Evolutionary conservation across 148 eudicot genomes (phyloP), one percentile per base, ranked within the genome.

Genomic region (Hydrangea macrophylla): DNA sequence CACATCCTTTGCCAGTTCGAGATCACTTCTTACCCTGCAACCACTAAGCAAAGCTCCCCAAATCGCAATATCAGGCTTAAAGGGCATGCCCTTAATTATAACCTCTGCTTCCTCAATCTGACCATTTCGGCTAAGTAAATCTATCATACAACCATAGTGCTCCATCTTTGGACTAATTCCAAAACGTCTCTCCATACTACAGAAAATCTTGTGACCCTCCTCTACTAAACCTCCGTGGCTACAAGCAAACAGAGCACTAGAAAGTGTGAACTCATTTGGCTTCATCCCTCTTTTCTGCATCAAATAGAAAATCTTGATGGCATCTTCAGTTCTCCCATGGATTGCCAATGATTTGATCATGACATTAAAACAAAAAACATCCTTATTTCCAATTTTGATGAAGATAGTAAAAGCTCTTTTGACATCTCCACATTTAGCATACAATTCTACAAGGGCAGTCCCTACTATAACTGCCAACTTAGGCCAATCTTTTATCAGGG

Each of bases 391-490:
- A 8, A 62, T 68, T 51, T 80, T 80, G 64, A 75, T 18, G 18
- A 80, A 80, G 12, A 56, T 63, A 37, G 80, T 53, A 53, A 80
- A 80, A n/a, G 72, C 72, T 64, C 24, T 37, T 24, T 73, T 71
- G 39, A 73, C 61, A 62, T 80, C 71, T 36, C 83, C 83, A 50
- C 83, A 80, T 50, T 76, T 80, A 69, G 83, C 80, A 62, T 80
- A 73, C 83, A 79, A 62, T 50, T 80, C 76, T 50, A 80, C 53
- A 27, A 80, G 61, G 28, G 83, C 76, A 12, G 83, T 75, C 40
- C 73, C 71, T 9, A 76, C 79, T 55, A 40, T 64, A 26, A 76
- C 67, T 27, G 62, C 71, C 51, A 72, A 27, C 23, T 64, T 64
- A 25, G 62, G 53, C 83, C 80, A 75, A 64, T 68, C 68, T 37